Conservation (phyloP, 257 asterid species). For the Marsdenia floribunda region DNA sequence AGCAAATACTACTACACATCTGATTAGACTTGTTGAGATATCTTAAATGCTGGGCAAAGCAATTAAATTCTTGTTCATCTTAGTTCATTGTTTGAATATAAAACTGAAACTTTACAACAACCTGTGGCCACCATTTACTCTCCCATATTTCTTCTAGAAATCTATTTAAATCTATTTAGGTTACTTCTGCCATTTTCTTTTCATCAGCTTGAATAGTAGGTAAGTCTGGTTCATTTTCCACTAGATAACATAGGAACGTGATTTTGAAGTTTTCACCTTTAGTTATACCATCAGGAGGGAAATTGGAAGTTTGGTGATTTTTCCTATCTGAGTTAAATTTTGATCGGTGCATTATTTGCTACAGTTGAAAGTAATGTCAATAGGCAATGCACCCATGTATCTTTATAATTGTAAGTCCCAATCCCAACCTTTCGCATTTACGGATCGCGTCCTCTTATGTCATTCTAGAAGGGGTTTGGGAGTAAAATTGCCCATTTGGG, state of each 20-base stretch:
- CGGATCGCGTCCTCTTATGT: slow-evolving; percentile 26
- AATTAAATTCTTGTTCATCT: not conserved
- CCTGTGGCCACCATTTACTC: not conserved
- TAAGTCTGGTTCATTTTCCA: not conserved
- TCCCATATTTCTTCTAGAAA: not conserved
- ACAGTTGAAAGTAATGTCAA: slow-evolving; percentile 2
- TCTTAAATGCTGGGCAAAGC: not conserved
- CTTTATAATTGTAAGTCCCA: slow-evolving; percentile 16
- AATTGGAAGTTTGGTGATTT: not conserved
- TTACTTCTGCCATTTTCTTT: not conserved
- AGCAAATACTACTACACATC: not conserved
- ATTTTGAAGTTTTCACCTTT: not conserved
- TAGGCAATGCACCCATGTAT: slow-evolving; percentile 23
- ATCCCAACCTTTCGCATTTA: slow-evolving; percentile 15
- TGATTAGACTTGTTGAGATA: not conserved
- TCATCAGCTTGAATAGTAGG: not conserved
- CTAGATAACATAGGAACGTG: not conserved
- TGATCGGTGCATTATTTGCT: slow-evolving; percentile 6
- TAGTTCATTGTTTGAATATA: not conserved
- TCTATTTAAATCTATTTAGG: not conserved
- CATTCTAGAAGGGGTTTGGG: not conserved
- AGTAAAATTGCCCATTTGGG: slow-evolving; percentile 6
- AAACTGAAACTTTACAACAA: not conserved
- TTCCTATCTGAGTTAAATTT: not conserved
- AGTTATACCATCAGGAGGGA: not conserved